Evolutionary conservation across 2,329 filamentous ascomycete genomes (phyloP).

Genomic region (Curvularia eragrostidis): DNA sequence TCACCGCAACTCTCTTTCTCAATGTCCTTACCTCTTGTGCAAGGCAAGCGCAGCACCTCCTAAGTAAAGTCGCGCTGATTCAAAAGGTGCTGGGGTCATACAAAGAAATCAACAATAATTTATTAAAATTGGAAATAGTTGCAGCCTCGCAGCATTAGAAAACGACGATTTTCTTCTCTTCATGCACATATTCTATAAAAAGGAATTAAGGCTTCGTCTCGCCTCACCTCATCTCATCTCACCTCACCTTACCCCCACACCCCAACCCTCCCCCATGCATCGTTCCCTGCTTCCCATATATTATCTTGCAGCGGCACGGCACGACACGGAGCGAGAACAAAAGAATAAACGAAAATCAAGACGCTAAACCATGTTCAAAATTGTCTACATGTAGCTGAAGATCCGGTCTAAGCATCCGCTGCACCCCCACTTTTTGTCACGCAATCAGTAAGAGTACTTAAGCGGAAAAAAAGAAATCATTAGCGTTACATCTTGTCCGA

Average conservation of each 20-base stretch:
- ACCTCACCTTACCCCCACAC: neutral
- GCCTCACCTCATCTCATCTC: neutral
- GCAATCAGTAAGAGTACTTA: neutral
- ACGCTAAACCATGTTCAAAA: neutral
- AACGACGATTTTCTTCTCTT: neutral
- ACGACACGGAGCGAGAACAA: neutral
- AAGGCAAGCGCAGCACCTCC: neutral
- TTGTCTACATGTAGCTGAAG: neutral
- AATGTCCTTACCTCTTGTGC: no score
- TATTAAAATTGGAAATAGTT: no score
- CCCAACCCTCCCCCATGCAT: neutral
- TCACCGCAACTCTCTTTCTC: no score
- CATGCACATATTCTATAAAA: neutral
- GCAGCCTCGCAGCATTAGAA: no score
- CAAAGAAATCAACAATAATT: neutral
- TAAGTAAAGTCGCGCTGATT: no score
- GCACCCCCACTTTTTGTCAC: neutral
- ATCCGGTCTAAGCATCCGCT: neutral
- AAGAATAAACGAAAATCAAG: neutral
- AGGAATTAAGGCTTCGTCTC: neutral
- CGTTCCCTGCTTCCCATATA: neutral
- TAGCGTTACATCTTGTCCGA: neutral
- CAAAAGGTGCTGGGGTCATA: no score
- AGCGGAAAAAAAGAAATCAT: neutral
- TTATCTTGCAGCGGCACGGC: neutral